Percentiles rank a stretch among this genome's conserved stretches.
These are phyloP conservation scores for Amesomyces nigricolor DNA, from an alignment of 2,329 filamentous ascomycete species.

Conservation along the genomic window DNA sequence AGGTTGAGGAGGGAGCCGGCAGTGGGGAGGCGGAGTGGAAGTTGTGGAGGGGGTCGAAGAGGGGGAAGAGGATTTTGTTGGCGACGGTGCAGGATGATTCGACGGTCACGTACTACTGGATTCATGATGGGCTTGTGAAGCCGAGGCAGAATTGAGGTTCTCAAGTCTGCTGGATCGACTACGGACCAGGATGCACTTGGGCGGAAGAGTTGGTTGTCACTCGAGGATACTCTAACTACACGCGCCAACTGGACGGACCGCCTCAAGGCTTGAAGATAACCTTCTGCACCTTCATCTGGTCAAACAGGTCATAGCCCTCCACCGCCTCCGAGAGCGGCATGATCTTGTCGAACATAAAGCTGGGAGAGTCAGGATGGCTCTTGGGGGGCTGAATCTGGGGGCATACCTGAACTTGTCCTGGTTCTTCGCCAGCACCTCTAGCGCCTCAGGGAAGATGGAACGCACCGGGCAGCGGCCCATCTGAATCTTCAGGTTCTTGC, in stretches of 20 bases:
- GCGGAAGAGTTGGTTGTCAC: too few species aligned
- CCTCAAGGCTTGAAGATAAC: conserved; percentile 57
- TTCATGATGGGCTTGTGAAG: conserved; percentile 84
- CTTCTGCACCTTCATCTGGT: conserved; percentile 68
- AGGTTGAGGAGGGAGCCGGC: conserved; percentile 20
- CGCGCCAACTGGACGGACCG: too few species aligned
- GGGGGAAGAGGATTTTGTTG: conserved; percentile 64
- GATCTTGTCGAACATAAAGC: conserved; percentile 72
- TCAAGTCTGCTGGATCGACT: background rate
- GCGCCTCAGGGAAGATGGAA: conserved; percentile 60
- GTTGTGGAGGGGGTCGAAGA: conserved; percentile 40
- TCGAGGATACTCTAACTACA: too few species aligned
- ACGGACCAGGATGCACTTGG: too few species aligned
- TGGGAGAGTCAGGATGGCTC: conserved; percentile 28
- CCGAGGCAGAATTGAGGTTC: conserved; percentile 66
- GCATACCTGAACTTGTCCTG: conserved; percentile 61
- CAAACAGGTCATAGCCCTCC: conserved; percentile 65
- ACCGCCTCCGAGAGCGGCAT: conserved; percentile 64
- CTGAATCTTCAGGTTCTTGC: conserved; percentile 67
- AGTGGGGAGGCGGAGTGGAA: conserved; percentile 30
- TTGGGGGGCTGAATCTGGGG: background rate
- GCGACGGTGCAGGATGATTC: conserved; percentile 74
- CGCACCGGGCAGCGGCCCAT: conserved; percentile 74
- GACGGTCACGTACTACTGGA: conserved; percentile 76
- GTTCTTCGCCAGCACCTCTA: conserved; percentile 59